These are phyloP conservation scores for Cyberlindnera samutprakarnensis DNA, from an alignment of 805 yeast species.

Conservation along the genomic window DNA sequence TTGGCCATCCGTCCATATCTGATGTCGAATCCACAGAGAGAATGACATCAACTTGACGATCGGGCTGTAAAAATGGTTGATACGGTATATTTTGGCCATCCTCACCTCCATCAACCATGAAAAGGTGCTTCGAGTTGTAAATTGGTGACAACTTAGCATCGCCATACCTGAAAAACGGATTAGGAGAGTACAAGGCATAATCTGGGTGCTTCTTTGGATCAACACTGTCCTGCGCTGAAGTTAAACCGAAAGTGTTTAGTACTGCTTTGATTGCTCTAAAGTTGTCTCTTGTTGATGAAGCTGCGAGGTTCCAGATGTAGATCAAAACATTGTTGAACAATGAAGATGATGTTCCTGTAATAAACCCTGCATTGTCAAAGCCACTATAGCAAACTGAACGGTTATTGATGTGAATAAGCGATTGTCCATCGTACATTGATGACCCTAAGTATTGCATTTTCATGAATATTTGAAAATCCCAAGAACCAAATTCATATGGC, in stretches of 20 bases:
- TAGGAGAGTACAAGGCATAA: constrained; percentile 54
- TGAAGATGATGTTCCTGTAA: constrained; percentile 59
- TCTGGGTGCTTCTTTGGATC: constrained; percentile 39
- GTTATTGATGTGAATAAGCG: constrained; percentile 22
- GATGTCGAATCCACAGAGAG: constrained; percentile 56
- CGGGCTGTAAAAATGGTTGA: constrained; percentile 54
- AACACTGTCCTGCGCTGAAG: constrained; percentile 26
- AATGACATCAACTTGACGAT: constrained; percentile 53
- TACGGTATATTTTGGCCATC: constrained; percentile 69
- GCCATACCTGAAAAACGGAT: constrained; percentile 42
- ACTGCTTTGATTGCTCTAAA: constrained; percentile 30
- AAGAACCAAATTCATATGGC: constrained; percentile 63
- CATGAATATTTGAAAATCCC: constrained; percentile 49
- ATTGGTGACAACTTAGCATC: constrained; percentile 13
- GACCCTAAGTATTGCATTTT: constrained; percentile 50
- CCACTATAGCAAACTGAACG: constrained; percentile 38
- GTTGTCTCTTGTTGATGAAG: constrained; percentile 21
- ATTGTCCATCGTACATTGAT: constrained; percentile 33
- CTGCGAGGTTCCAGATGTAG: constrained; percentile 32
- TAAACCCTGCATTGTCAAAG: constrained; percentile 51
- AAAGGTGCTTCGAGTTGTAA: constrained; percentile 26
- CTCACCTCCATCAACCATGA: constrained; percentile 73
- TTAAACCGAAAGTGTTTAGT: constrained; percentile 37
- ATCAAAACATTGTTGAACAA: constrained; percentile 44
- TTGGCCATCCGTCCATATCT: constrained; percentile 48